Evolutionary conservation across 2,329 filamentous ascomycete genomes (phyloP).

Genomic region (Exophiala sideris): DNA sequence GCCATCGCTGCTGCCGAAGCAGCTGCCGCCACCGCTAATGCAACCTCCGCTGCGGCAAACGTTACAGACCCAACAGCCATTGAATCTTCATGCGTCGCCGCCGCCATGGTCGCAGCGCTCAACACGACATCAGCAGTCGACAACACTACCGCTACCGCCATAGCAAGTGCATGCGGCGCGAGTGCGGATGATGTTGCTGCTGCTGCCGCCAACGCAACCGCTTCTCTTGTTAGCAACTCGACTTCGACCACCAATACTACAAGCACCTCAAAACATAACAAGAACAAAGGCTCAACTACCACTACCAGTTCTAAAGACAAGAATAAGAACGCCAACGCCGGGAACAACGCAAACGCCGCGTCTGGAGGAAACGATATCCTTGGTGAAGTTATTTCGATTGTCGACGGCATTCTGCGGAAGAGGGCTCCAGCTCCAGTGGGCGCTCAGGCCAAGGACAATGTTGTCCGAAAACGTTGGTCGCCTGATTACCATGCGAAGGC

Average conservation of each 20-base stretch:
- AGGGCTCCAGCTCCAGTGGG: background rate
- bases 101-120: background rate
- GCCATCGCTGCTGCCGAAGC: background rate
- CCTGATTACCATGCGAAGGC: background rate
- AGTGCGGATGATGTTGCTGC: conserved; percentile 4
- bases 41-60: conserved; percentile 4
- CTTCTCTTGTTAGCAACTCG: background rate
- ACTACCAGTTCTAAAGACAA: background rate
- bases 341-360: background rate
- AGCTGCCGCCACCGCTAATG: conserved; percentile 4
- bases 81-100: background rate
- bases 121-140: background rate
- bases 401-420: conserved; percentile 6
- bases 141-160: conserved; percentile 4
- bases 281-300: background rate
- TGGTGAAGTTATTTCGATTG: conserved; percentile 1
- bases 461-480: background rate
- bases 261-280: background rate
- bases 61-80: conserved; percentile 5
- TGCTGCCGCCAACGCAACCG: background rate
- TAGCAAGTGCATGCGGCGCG: conserved; percentile 6
- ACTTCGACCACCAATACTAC: conserved; percentile 3
- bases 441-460: background rate
- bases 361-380: conserved; percentile 1
- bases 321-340: background rate